Conservation (phyloP, 768 basidiomycete species). For the Dendrothele bispora region DNA sequence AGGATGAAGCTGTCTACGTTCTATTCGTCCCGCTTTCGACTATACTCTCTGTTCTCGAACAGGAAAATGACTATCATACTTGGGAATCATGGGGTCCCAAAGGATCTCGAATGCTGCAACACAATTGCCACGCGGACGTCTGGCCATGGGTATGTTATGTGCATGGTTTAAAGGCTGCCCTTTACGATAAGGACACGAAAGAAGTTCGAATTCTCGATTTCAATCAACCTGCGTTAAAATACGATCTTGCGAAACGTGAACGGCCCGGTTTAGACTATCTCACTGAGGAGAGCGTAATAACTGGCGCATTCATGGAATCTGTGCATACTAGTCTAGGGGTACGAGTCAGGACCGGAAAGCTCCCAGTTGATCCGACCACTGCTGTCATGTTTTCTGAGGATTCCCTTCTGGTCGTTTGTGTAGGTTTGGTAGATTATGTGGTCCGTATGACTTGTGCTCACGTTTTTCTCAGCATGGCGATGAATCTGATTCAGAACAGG, state of each 20-base stretch:
- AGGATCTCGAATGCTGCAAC: conserved; percentile 25
- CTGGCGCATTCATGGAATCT: not conserved
- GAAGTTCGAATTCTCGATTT: conserved; percentile 31
- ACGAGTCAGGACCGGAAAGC: conserved; percentile 6
- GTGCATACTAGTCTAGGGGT: not conserved
- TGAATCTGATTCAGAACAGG: too few species aligned
- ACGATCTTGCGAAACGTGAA: conserved; percentile 10
- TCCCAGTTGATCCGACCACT: conserved; percentile 10
- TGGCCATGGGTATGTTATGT: conserved; percentile 34
- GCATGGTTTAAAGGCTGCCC: conserved; percentile 31
- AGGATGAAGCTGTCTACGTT: conserved; percentile 13
- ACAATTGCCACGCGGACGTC: too few species aligned
- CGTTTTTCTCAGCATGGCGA: too few species aligned
- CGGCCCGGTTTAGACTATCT: conserved; percentile 3
- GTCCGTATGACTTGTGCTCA: too few species aligned
- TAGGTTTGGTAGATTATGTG: too few species aligned
- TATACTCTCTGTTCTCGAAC: conserved; percentile 22
- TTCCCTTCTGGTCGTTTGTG: conserved; percentile 31
- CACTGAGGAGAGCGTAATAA: conserved; percentile 19
- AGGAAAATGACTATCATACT: conserved; percentile 9
- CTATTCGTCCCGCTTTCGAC: conserved; percentile 32
- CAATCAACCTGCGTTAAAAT: conserved; percentile 22
- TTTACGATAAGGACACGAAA: conserved; percentile 16
- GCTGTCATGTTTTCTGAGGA: conserved; percentile 37
- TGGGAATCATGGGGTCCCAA: conserved; percentile 34